Base-by-base conservation (phyloP, 331 rosid species). In the Malus hybrid region DNA sequence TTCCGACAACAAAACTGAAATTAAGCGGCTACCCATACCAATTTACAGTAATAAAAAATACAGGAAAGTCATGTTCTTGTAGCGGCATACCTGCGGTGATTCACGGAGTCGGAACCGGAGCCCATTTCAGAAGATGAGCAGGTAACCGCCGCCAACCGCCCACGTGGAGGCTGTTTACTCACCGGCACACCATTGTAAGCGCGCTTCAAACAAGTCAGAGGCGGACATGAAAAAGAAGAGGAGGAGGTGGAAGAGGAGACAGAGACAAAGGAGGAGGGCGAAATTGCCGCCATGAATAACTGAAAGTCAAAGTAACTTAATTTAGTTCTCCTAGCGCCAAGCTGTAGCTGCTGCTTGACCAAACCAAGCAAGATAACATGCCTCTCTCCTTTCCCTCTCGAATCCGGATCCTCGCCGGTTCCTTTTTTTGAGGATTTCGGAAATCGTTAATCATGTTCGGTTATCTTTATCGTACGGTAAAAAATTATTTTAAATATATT, bases 221-320 rank as follows among this genome's bases (percentile, higher is more conserved):
- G 73, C 32, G 77, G 78, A 8, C 29, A 72, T 4, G 89, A 59
- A 72, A 74, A 77, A 2, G 72, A 63, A 20, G 72, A 44, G 44
- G 64, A 73, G 36, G 81, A 57, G 33, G 16, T 78, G 81, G 74
- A 80, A 72, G 88, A 80, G 56, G 80, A 22, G 60, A 69, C 65
- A 10, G 88, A 78, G 55, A 63, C 4, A 60, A 29, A 76, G 72
- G 70, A 73, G 11, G 67, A 11, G 39, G 89, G 42, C 10, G 42
- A 82, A 62, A 84, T 46, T 48, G 88, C 93, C 97, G 87, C 91
- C 96, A 89, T 85, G 7, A 6, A 62, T 24, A 65, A 31, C 77
- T 13, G 57, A 71, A 6, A 8, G 4, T 1, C 61, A 28, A 60
- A 22, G 11, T 8, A 16, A 55, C 5, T 24, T 14, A 12, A 15